Evolutionary conservation across 345 rosid genomes (phyloP).

Genomic region (Citrus medica): DNA sequence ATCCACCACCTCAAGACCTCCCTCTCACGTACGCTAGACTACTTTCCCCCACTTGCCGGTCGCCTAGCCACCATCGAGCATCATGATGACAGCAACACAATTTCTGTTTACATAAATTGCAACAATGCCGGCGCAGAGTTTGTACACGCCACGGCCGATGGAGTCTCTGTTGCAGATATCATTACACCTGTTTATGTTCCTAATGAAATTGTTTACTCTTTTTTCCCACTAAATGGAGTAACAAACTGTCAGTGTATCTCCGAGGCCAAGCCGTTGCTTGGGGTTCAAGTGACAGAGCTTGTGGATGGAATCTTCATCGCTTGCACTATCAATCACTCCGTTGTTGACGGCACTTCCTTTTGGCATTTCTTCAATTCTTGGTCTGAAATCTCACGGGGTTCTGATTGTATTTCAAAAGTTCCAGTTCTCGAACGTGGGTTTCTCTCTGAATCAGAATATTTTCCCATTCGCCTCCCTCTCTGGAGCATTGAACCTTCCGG

Average conservation of each 20-base stretch:
- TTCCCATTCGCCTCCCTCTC: conserved; percentile 17
- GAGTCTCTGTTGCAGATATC: conserved; percentile 27
- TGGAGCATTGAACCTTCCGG: background rate
- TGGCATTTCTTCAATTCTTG: too few relatives aligned
- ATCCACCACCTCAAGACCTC: background rate
- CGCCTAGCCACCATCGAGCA: conserved; percentile 27
- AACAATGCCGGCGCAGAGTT: conserved; percentile 41
- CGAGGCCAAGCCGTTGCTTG: conserved; percentile 20
- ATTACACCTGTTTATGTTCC: conserved; percentile 18
- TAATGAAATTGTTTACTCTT: background rate
- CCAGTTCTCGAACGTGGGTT: background rate
- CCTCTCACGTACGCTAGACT: conserved; percentile 20
- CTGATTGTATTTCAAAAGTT: too few relatives aligned
- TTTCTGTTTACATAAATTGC: conserved; percentile 35
- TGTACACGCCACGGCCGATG: conserved; percentile 32
- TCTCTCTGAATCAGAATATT: too few relatives aligned
- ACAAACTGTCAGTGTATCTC: conserved; percentile 17
- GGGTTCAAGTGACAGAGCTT: conserved; percentile 33
- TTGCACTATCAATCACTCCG: background rate
- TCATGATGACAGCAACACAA: conserved; percentile 1
- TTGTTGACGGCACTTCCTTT: too few relatives aligned
- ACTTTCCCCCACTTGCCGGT: conserved; percentile 38
- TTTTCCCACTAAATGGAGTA: conserved; percentile 28
- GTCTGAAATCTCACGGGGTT: too few relatives aligned
- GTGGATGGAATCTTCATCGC: conserved; percentile 31